Conservation (phyloP, 1,284 basidiomycete species). For the Boletus albobrunnescens region DNA sequence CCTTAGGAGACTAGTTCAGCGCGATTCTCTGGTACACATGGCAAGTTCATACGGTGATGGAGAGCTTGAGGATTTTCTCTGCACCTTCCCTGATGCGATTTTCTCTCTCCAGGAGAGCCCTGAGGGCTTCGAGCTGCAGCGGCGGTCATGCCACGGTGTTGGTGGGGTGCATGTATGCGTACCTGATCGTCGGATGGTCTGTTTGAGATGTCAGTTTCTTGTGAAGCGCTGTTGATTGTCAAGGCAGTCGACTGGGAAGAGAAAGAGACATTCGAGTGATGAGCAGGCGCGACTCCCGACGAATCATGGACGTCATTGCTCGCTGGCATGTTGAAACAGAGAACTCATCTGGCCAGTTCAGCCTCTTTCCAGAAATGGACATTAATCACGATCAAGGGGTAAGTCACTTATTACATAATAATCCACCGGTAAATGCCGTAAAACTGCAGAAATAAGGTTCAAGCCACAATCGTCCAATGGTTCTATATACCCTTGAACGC, state of each 20-base stretch:
- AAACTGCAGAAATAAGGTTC: constrained; percentile 35
- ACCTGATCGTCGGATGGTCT: constrained; percentile 33
- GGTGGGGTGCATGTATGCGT: constrained; percentile 6
- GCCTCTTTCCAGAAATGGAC: background rate
- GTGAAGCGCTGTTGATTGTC: constrained; percentile 22
- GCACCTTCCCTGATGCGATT: constrained; percentile 82
- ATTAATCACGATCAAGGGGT: background rate
- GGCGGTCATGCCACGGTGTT: constrained; percentile 5
- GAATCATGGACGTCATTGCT: constrained; percentile 30
- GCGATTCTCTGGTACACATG: background rate
- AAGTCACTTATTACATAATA: constrained; percentile 8
- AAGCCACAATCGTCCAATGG: constrained; percentile 26
- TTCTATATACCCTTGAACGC: background rate
- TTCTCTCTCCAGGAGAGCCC: constrained; percentile 64
- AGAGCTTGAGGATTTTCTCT: constrained; percentile 73
- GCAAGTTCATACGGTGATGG: constrained; percentile 48
- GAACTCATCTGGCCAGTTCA: background rate
- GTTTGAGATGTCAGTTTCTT: constrained; percentile 24
- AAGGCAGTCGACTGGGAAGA: constrained; percentile 33
- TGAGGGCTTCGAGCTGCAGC: constrained; percentile 64
- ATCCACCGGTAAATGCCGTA: constrained; percentile 22
- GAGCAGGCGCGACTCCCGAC: constrained; percentile 17
- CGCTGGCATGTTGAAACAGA: constrained; percentile 21
- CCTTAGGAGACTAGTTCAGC: constrained; percentile 39
- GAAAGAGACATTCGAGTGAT: constrained; percentile 27